Conservation (phyloP, 805 yeast genomes). For the Saccharomycopsis sp. region DNA sequence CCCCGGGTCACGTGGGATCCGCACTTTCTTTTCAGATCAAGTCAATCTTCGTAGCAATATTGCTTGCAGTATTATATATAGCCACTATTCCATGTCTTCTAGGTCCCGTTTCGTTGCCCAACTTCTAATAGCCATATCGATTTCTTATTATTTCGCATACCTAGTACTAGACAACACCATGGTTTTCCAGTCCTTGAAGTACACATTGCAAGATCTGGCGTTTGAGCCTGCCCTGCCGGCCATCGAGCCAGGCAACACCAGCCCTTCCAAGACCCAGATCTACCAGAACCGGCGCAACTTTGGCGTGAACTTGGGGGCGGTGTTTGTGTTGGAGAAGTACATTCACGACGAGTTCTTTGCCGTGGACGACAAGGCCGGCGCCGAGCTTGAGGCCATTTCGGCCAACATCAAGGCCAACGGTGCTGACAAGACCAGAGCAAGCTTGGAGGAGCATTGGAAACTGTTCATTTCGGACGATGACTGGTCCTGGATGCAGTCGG, state of each 20-base stretch:
- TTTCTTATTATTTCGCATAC: too few relatives aligned
- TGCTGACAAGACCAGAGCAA: conserved; percentile 40
- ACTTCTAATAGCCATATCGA: too few relatives aligned
- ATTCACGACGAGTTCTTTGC: conserved; percentile 56
- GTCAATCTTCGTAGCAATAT: too few relatives aligned
- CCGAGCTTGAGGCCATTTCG: conserved; percentile 67
- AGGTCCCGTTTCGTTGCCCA: too few relatives aligned
- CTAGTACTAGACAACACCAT: too few relatives aligned
- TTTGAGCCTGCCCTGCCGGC: conserved; percentile 14
- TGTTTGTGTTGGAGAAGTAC: conserved; percentile 76
- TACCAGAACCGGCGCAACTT: conserved; percentile 53
- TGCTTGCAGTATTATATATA: too few relatives aligned
- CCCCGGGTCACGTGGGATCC: too few relatives aligned
- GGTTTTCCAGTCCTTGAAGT: conserved; percentile 13
- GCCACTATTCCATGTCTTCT: too few relatives aligned
- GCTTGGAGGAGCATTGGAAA: conserved; percentile 59
- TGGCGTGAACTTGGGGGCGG: conserved; percentile 81
- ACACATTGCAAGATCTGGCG: conserved; percentile 12
- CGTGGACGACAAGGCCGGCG: conserved; percentile 45
- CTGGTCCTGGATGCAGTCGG: conserved; percentile 63
- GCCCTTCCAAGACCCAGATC: conserved; percentile 38
- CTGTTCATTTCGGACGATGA: conserved; percentile 56
- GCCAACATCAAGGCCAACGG: conserved; percentile 42
- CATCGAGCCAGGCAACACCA: conserved; percentile 9
- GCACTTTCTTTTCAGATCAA: too few relatives aligned